phyloP scores from a whole-genome alignment of 2,329 filamentous ascomycete genomes.

The Fusarium sp. region DNA sequence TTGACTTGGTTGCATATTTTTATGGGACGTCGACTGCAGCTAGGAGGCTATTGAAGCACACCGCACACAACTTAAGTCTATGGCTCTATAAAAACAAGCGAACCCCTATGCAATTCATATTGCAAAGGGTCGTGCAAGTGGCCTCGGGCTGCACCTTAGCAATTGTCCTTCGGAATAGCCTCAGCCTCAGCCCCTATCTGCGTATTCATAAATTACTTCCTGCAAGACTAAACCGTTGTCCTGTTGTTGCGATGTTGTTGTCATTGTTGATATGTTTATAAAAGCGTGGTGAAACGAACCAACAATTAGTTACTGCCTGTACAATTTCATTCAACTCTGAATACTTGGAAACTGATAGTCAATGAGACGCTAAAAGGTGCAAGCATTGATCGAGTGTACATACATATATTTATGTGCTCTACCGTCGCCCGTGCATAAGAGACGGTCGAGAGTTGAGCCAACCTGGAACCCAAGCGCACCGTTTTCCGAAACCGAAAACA shows the following conservation, averaged over 20 bases:
- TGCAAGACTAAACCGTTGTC: constrained; percentile 14
- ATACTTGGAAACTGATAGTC: not conserved
- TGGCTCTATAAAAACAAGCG: constrained; percentile 42
- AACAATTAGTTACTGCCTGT: constrained; percentile 11
- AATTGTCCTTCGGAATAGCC: constrained; percentile 22
- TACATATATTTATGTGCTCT: constrained; percentile 24
- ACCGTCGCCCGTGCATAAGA: constrained; percentile 25
- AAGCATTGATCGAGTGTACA: constrained; percentile 9
- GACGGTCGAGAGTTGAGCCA: constrained; percentile 18
- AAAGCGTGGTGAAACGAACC: constrained; percentile 10
- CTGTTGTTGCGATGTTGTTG: constrained; percentile 27
- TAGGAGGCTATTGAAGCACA: constrained; percentile 45
- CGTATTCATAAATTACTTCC: constrained; percentile 19
- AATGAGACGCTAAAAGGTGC: constrained; percentile 27
- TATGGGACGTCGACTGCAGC: constrained; percentile 48
- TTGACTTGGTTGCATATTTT: constrained; percentile 48
- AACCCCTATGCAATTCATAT: constrained; percentile 44
- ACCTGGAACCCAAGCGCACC: constrained; percentile 35
- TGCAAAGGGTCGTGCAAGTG: constrained; percentile 38
- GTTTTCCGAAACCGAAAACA: constrained; percentile 33
- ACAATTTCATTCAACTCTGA: constrained; percentile 1
- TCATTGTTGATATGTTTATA: constrained; percentile 4
- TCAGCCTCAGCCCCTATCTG: constrained; percentile 15
- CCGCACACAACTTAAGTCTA: constrained; percentile 43
- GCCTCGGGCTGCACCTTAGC: constrained; percentile 20